These are phyloP conservation scores for Viola odorata DNA, from an alignment of 345 rosid species.

Conservation along the genomic window DNA sequence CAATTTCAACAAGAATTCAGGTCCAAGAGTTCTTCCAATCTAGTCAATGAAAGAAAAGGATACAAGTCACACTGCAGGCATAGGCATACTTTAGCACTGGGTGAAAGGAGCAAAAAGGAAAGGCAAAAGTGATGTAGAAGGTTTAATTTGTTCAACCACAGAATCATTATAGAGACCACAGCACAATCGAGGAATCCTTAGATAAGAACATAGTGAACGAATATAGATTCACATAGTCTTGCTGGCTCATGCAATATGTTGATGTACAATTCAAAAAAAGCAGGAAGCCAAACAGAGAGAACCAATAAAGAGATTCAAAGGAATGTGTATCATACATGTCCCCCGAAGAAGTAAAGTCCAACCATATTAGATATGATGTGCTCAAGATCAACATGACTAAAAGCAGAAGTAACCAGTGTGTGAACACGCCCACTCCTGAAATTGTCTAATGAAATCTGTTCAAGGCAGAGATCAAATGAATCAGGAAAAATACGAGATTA, in stretches of 20 bases:
- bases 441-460: slow-evolving; percentile 80
- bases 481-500: slow-evolving; percentile 7
- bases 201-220: no score
- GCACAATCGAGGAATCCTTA: no score
- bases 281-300: not conserved
- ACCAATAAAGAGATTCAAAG: slow-evolving; percentile 14
- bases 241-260: not conserved
- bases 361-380: slow-evolving; percentile 79
- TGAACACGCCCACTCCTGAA: slow-evolving; percentile 57
- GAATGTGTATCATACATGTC: slow-evolving; percentile 40
- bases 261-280: not conserved
- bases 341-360: slow-evolving; percentile 90
- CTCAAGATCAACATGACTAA: slow-evolving; percentile 66
- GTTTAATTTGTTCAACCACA: not conserved
- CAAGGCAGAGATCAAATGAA: slow-evolving; percentile 23
- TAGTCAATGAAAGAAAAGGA: slow-evolving; percentile 12
- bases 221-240: no score
- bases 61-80: no score
- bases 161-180: not conserved
- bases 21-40: slow-evolving; percentile 65
- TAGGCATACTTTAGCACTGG: no score
- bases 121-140: not conserved
- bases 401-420: slow-evolving; percentile 71
- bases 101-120: not conserved
- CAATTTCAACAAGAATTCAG: slow-evolving; percentile 60